A percentile compares a stretch with the other conserved stretches of the same genome.
phyloP scores from a whole-genome alignment of 257 asterid species.

The Nicotiana undulata region DNA sequence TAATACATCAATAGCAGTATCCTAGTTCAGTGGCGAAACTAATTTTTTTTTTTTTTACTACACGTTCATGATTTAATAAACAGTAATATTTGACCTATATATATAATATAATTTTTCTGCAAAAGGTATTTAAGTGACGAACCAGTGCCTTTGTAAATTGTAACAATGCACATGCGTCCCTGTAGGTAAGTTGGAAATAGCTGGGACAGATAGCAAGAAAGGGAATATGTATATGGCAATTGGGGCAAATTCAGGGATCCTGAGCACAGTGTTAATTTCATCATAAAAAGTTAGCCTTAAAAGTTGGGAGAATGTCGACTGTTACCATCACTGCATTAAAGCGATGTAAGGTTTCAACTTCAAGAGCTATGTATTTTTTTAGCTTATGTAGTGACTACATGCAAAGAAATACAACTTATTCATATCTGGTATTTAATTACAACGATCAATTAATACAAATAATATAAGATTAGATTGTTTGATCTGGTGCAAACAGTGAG shows the following conservation, averaged over 20 bases:
- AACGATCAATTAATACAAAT: no score
- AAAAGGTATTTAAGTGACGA: background rate
- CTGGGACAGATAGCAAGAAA: constrained; percentile 21
- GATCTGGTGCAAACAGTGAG: no score
- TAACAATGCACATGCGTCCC: background rate
- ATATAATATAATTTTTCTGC: background rate
- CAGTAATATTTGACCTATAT: no score
- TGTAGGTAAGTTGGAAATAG: constrained; percentile 29
- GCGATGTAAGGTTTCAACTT: background rate
- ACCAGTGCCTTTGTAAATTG: background rate
- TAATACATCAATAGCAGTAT: background rate
- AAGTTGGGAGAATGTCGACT: background rate
- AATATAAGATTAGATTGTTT: no score
- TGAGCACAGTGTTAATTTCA: constrained; percentile 1
- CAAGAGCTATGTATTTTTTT: background rate
- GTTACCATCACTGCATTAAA: background rate
- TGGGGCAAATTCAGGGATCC: constrained; percentile 45
- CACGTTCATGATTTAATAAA: background rate
- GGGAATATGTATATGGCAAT: constrained; percentile 29
- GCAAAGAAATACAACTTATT: no score
- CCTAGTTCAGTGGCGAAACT: no score
- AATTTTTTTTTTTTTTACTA: background rate
- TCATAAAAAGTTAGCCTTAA: constrained; percentile 8
- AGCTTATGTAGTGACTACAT: background rate
- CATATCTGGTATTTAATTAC: no score